Evolutionary conservation across 352 stramenopile species (phyloP), one percentile per base, ranked within the genome.

Genomic region (Phytophthora podocarpi): DNA sequence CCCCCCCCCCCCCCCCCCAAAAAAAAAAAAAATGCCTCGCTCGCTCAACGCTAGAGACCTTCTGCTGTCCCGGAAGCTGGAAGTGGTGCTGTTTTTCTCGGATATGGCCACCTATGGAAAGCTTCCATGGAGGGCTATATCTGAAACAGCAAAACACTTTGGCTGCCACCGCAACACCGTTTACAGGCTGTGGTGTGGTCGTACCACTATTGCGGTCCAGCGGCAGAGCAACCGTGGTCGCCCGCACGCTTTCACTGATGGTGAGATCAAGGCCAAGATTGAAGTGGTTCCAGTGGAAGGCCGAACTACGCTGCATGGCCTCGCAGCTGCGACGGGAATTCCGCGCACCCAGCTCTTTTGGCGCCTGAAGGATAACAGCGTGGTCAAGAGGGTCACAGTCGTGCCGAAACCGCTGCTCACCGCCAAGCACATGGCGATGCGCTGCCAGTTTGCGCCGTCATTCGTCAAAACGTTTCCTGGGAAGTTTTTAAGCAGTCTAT

Each of bases 321-420:
- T 51, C 43, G 27, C 43, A 27, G 43, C 9, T 27, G 28, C 28
- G 27, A 37, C 43, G n/a, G 16, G 28, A 40, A 26, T 39, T 12
- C n/a, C 28, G n/a, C 43, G 43, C 9, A 51, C 28, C n/a, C 28
- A 51, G 16, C 43, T 51, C 27, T 51, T 40, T 51, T 27, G 43
- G 43, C 28, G 27, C 18, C n/a, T 51, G 18, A 40, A 50, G 39
- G 43, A 40, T 26, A 26, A 9, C 27, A 39, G 16, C 16, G 27
- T 51, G 10, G 1, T 51, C 3, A 4, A 40, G 16, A 26, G 43
- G 16, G 43, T 28, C 10, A 40, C 43, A 9, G 18, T 51, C 12
- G 42, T 50, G n/a, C 42, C 42, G n/a, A 50, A 50, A 11, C 43
- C 27, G 12, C 28, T 51, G 28, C n/a, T n/a, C n/a, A n/a, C n/a